Conservation (phyloP, 2,329 filamentous ascomycete species). For the Epichloe uncinata region DNA sequence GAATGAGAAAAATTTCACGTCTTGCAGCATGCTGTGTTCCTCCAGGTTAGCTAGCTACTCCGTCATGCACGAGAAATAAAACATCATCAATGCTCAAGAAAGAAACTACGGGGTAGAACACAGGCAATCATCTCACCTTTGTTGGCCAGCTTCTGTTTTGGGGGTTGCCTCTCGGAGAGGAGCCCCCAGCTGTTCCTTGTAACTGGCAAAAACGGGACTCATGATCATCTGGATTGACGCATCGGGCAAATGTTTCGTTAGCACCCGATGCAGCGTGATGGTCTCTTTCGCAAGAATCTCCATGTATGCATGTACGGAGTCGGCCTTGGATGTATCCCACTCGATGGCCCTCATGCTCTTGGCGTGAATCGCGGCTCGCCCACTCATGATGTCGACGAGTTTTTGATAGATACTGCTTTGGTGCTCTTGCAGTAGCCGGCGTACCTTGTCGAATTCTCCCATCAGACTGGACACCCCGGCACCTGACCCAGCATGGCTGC, state of each 20-base stretch:
- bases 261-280: conserved; percentile 66
- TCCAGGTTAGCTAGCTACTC: not conserved
- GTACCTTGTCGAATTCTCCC: conserved; percentile 79
- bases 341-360: conserved; percentile 61
- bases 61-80: not conserved
- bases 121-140: conserved; percentile 42
- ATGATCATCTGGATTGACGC: conserved; percentile 70
- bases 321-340: conserved; percentile 46
- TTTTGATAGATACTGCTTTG: conserved; percentile 87
- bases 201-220: conserved; percentile 64
- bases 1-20: conserved; percentile 58
- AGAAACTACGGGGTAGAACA: not conserved
- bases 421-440: conserved; percentile 74
- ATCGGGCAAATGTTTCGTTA: conserved; percentile 71
- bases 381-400: conserved; percentile 82
- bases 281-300: conserved; percentile 82
- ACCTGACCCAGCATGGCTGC: conserved; percentile 52
- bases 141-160: conserved; percentile 56
- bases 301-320: conserved; percentile 56
- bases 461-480: conserved; percentile 46
- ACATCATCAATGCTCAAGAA: not conserved
- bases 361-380: conserved; percentile 59
- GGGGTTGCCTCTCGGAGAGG: conserved; percentile 50
- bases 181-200: conserved; percentile 63
- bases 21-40: conserved; percentile 52